Percentiles rank a stretch among this genome's conserved stretches.
Evolutionary conservation across 805 yeast genomes (phyloP).

Genomic region (Saccharomyces mikatae): DNA sequence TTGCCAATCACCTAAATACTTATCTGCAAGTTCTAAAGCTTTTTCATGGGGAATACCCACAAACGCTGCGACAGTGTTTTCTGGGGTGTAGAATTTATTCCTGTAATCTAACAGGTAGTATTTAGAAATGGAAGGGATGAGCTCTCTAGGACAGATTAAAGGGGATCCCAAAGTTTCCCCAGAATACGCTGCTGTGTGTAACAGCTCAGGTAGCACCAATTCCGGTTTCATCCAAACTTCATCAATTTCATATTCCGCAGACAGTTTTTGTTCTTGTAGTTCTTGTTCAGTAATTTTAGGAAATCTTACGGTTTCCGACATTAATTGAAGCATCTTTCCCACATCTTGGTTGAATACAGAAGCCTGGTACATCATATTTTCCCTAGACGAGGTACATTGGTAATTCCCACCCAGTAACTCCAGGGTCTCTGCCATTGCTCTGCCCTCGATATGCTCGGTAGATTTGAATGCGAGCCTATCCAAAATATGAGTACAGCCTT

Average conservation of each 20-base stretch:
- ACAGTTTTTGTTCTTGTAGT: conserved; percentile 58
- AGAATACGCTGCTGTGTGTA: conserved; percentile 74
- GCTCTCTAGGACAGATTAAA: conserved; percentile 67
- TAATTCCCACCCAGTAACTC: conserved; percentile 87
- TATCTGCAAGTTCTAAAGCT: conserved; percentile 57
- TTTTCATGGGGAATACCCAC: conserved; percentile 69
- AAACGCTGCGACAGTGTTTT: conserved; percentile 75
- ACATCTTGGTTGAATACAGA: conserved; percentile 84
- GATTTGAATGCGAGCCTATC: conserved; percentile 83
- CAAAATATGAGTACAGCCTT: conserved; percentile 75
- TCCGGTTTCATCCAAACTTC: conserved; percentile 83
- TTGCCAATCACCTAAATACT: conserved; percentile 57
- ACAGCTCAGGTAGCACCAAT: conserved; percentile 76
- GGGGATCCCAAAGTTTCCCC: conserved; percentile 79
- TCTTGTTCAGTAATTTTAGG: conserved; percentile 68
- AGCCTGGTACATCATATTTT: conserved; percentile 87
- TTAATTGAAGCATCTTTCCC: conserved; percentile 64
- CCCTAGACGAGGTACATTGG: conserved; percentile 88
- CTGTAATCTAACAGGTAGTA: conserved; percentile 54
- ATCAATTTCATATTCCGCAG: conserved; percentile 73
- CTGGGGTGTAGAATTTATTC: conserved; percentile 62
- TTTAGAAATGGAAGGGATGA: conserved; percentile 47
- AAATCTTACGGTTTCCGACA: conserved; percentile 67
- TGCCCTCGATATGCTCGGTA: conserved; percentile 49
- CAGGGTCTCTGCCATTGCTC: conserved; percentile 64